A percentile compares a stretch with the other conserved stretches of the same genome.
Evolutionary conservation across 1,139 yeast genomes (phyloP).

Genomic region (Saccharomyces uvarum): DNA sequence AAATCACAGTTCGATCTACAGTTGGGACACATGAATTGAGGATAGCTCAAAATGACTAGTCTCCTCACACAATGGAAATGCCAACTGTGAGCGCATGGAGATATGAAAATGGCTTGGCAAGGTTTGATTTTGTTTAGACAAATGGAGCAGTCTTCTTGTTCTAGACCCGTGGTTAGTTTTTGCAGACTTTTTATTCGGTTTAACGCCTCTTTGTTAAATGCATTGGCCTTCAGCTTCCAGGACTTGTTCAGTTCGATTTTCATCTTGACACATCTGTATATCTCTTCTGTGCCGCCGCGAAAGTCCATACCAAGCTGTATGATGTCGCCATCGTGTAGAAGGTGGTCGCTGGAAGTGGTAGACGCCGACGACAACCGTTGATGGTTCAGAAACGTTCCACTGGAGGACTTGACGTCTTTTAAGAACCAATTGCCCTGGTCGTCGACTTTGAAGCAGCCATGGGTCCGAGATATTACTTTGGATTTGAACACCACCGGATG

Average conservation of each 20-base stretch:
- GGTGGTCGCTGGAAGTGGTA: constrained; percentile 56
- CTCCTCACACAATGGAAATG: constrained; percentile 94
- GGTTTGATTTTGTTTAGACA: constrained; percentile 79
- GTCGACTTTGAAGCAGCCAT: constrained; percentile 73
- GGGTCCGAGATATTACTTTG: constrained; percentile 87
- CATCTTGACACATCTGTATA: constrained; percentile 86
- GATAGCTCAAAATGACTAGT: constrained; percentile 75
- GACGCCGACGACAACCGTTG: constrained; percentile 77
- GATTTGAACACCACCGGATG: constrained; percentile 84
- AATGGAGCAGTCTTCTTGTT: constrained; percentile 75
- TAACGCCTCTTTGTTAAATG: constrained; percentile 71
- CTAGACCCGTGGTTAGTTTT: constrained; percentile 29
- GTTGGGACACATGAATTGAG: constrained; percentile 91
- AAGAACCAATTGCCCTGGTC: constrained; percentile 77
- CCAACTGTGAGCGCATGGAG: constrained; percentile 96
- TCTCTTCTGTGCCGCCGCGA: constrained; percentile 91
- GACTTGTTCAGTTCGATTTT: constrained; percentile 83
- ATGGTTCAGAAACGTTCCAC: constrained; percentile 90
- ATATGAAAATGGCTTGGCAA: constrained; percentile 83
- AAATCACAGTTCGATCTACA: constrained; percentile 89
- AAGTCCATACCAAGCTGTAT: constrained; percentile 42
- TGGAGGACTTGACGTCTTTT: constrained; percentile 76
- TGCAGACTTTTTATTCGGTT: constrained; percentile 54
- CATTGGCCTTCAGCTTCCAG: constrained; percentile 78
- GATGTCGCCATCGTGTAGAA: constrained; percentile 75